These are phyloP conservation scores for Eimeria tenella DNA, from an alignment of 169 alveolate genomes.

Conservation along the genomic window DNA sequence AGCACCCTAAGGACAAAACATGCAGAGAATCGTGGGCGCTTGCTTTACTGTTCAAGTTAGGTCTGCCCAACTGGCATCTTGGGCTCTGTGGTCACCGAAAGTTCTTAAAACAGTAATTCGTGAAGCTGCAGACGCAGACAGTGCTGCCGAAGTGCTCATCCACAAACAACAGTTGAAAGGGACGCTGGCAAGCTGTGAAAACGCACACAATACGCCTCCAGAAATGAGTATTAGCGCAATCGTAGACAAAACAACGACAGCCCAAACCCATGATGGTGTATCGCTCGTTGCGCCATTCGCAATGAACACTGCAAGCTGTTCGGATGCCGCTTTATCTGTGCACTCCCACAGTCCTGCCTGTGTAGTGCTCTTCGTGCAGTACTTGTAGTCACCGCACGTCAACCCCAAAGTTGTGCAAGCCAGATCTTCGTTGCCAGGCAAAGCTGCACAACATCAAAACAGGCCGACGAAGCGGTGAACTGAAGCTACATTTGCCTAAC, in stretches of 20 bases:
- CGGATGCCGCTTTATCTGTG: constrained; percentile 16
- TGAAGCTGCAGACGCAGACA: too few species aligned
- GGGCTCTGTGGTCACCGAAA: too few species aligned
- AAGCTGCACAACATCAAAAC: constrained; percentile 25
- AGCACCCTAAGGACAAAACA: constrained; percentile 41
- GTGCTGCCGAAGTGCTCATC: too few species aligned
- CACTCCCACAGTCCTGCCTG: constrained; percentile 62
- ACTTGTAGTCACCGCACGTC: constrained; percentile 62
- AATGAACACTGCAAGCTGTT: constrained; percentile 61
- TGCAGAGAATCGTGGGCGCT: too few species aligned
- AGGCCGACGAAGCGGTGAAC: not conserved
- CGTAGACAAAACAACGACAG: constrained; percentile 37
- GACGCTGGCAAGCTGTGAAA: not conserved
- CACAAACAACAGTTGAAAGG: too few species aligned
- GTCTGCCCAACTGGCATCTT: too few species aligned
- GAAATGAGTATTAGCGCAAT: constrained; percentile 36
- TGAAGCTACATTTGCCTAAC: too few species aligned
- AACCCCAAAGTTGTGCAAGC: constrained; percentile 48
- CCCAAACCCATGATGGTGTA: constrained; percentile 78
- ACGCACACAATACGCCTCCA: constrained; percentile 62
- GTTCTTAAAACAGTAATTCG: too few species aligned
- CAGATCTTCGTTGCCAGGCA: constrained; percentile 60
- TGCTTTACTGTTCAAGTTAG: too few species aligned
- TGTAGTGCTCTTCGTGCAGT: constrained; percentile 39
- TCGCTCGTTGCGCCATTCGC: constrained; percentile 51